A percentile compares a stretch with the other conserved stretches of the same genome.
Conservation (phyloP, 306 rosid genomes). For the Acacia confusa region DNA sequence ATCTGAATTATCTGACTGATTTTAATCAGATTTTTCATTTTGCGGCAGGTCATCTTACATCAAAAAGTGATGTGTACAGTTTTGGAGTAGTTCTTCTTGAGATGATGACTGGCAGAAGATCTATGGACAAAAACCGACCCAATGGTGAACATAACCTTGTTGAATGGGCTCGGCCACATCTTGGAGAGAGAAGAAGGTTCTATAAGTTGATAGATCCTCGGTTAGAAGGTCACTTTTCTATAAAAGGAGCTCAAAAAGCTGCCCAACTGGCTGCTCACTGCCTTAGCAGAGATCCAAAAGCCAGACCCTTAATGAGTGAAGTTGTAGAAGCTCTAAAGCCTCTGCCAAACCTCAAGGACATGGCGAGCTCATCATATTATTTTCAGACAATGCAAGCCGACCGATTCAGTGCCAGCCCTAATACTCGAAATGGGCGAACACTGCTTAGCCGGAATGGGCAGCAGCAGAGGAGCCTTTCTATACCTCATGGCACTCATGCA, state of each 20-base stretch:
- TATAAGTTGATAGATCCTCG: slow-evolving; percentile 81
- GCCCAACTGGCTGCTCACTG: slow-evolving; percentile 77
- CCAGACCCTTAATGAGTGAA: slow-evolving; percentile 80
- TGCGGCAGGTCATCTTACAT: slow-evolving; percentile 81
- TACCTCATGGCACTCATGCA: slow-evolving; percentile 61
- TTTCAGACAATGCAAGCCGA: slow-evolving; percentile 84
- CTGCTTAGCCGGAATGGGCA: slow-evolving; percentile 69
- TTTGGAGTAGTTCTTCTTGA: slow-evolving; percentile 95
- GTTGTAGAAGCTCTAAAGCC: slow-evolving; percentile 86
- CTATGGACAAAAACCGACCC: slow-evolving; percentile 95
- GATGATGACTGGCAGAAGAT: slow-evolving; percentile 93
- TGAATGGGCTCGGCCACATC: slow-evolving; percentile 97
- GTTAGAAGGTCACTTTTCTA: slow-evolving; percentile 88
- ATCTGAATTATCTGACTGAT: neutral
- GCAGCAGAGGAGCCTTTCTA: slow-evolving; percentile 70
- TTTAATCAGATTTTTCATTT: slow-evolving; percentile 21
- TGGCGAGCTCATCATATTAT: slow-evolving; percentile 94
- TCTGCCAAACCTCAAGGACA: slow-evolving; percentile 86
- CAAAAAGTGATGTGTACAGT: slow-evolving; percentile 93
- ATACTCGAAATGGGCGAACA: slow-evolving; percentile 58
- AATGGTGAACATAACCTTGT: slow-evolving; percentile 95
- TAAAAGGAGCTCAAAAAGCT: slow-evolving; percentile 82
- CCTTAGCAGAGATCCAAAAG: slow-evolving; percentile 81
- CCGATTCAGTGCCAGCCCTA: slow-evolving; percentile 71
- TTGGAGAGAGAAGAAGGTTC: slow-evolving; percentile 83